Base-by-base conservation (phyloP, 1,284 basidiomycete genomes). In the Quambalaria eucalypti region DNA sequence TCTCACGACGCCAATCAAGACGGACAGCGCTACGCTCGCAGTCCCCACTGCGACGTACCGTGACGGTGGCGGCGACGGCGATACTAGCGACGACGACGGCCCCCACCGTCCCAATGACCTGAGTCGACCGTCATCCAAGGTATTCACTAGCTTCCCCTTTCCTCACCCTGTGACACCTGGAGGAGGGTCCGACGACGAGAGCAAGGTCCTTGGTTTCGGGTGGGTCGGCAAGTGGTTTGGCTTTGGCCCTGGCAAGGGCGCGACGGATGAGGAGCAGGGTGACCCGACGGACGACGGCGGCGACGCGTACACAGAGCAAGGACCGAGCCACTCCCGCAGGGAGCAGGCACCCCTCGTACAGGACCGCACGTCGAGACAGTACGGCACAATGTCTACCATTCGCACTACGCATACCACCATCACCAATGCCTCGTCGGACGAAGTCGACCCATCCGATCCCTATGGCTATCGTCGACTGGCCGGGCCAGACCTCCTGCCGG, bases 401-500 rank as follows among this genome's bases (percentile, higher is more conserved):
- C n/a, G n/a, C n/a, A n/a, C n/a, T n/a, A n/a, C n/a, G n/a, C n/a
- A n/a, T n/a, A 39, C 16, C 21, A 39, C 16, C 36, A 39, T 39
- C 36, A 28, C 47, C n/a, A 29, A 26, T 28, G 47, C 26, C 26
- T 19, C 47, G 26, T 47, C 21, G 42, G 42, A 46, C 12, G 42
- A 46, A 21, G 16, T 21, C 12, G 42, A 46, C 25, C 42, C 42
- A 14, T 46, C 42, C 29, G 54, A 54, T 36, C 52, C 52, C 6
- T 54, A 54, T 36, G 52, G 52, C 29, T 54, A 54, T 33, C 52
- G 52, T 21, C 29, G 29, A 10, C 30, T 54, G 8, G 52, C 52
- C 21, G 52, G 52, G 1, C 52, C 52, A n/a, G n/a, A 46, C 16
- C 46, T 54, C 14, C 39, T 54, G 28, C 52, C 52, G 4, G 19